Base-by-base conservation (phyloP, 495 filamentous ascomycete genomes). In the Penicillium daleae region DNA sequence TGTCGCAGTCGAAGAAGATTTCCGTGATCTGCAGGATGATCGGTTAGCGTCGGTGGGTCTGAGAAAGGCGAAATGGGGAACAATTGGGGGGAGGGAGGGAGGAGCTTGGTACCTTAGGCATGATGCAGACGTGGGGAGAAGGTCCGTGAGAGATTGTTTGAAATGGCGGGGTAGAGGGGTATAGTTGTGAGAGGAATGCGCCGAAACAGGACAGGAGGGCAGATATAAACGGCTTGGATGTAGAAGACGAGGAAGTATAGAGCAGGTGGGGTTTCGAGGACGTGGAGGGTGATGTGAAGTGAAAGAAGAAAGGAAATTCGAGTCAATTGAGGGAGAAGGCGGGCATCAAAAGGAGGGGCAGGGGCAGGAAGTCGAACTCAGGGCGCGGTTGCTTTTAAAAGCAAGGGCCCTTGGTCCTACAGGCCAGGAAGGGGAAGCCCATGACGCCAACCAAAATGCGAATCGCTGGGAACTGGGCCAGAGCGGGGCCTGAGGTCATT, bases 1-100 rank as follows among this genome's bases (percentile, higher is more conserved):
- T 97, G 87, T 97, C 93, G 82, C 93, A 97, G 81, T 97, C 93
- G 79, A 97, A 88, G 76, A 97, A 91, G 78, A 97, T 80, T 72
- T 90, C 83, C 37, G 88, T 90, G 77, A 89, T 88, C 90, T 92
- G 75, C 37, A 63, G 22, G 29, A 19, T 33, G 32, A 61, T 64
- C 59, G 62, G 69, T 73, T 58, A 69, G 61, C 26, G n/a, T 60
- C 48, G 60, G 56, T 62, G 39, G 33, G 60, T 69, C 60, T 53
- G 27, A n/a, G 44, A 33, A 31, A 44, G 39, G 27, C 12, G 2
- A 6, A 54, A 10, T 13, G 12, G 13, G 6, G 31, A 17, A 13
- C 27, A 35, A 48, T 15, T 7, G 37, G 27, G 13, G 35, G 22
- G n/a, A n/a, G n/a, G n/a, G n/a, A n/a, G n/a, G n/a, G n/a, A 53